Percentiles rank a stretch among this genome's conserved stretches.
phyloP scores from a whole-genome alignment of 805 yeast genomes.

The Ogataea saltuana region DNA sequence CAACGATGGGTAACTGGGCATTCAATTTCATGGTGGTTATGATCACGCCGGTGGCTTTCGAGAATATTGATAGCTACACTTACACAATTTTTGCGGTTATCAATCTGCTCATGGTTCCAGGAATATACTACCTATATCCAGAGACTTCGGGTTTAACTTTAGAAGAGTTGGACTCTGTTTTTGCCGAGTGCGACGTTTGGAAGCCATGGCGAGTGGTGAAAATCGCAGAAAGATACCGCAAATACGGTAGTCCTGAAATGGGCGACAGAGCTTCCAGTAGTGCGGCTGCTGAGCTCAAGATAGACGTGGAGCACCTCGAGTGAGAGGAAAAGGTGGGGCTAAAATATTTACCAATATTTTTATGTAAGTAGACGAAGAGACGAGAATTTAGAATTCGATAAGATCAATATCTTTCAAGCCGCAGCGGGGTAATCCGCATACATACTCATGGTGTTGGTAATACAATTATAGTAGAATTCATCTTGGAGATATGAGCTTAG shows the following conservation, averaged over 20 bases:
- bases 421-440: no score
- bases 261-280: background rate
- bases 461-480: no score
- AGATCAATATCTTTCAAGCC: no score
- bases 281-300: background rate
- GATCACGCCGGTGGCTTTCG: constrained; percentile 48
- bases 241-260: background rate
- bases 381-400: no score
- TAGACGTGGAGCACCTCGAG: background rate
- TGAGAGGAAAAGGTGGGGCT: background rate
- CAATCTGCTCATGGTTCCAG: constrained; percentile 43
- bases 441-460: no score
- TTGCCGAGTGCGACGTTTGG: constrained; percentile 34
- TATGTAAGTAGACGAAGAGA: no score
- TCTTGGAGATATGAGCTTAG: no score
- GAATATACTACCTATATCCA: constrained; percentile 45
- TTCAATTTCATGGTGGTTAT: constrained; percentile 59
- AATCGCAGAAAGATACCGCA: constrained; percentile 31
- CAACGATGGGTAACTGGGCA: constrained; percentile 60
- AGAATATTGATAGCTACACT: constrained; percentile 41
- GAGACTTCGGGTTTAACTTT: constrained; percentile 49
- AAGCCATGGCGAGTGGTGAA: constrained; percentile 45
- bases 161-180: constrained; percentile 45
- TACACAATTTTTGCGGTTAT: constrained; percentile 47
- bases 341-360: no score